Conservation (phyloP, 31 red algal genomes). For the Bonnemaisonia californica region DNA sequence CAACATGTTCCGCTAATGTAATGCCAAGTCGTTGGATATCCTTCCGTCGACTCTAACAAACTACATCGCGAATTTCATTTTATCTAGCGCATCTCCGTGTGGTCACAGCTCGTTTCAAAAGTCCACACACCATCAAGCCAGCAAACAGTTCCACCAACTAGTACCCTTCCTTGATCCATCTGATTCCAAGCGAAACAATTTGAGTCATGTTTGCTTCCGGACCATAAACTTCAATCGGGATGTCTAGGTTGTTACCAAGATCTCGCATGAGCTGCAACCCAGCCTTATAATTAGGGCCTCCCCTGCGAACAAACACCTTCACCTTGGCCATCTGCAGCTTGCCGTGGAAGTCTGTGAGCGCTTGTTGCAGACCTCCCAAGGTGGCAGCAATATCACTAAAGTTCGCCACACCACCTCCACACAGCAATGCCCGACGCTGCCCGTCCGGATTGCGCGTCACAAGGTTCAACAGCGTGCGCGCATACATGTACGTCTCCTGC, state of each 20-base stretch:
- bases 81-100: not conserved
- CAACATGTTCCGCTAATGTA: not conserved
- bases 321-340: conserved; percentile 93
- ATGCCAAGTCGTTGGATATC: too few relatives aligned
- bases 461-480: conserved; percentile 84
- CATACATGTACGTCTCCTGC: conserved; percentile 98
- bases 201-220: conserved; percentile 95
- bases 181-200: conserved; percentile 85
- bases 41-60: too few relatives aligned
- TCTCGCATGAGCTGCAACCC: conserved; percentile 94
- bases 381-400: conserved; percentile 99
- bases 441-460: conserved; percentile 85
- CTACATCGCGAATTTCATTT: too few relatives aligned
- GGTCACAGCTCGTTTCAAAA: too few relatives aligned
- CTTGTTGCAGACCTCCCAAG: conserved; percentile 92
- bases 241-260: conserved; percentile 83
- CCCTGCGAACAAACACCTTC: conserved; percentile 94
- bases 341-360: conserved; percentile 94
- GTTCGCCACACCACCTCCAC: conserved; percentile 97
- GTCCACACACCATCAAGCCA: too few relatives aligned
- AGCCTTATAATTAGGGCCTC: conserved; percentile 96
- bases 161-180: conserved; percentile 85
- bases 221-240: conserved; percentile 96
- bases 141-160: too few relatives aligned
- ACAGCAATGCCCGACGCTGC: conserved; percentile 67